Base-by-base conservation (phyloP, 768 basidiomycete genomes). In the Dioszegia hungarica region DNA sequence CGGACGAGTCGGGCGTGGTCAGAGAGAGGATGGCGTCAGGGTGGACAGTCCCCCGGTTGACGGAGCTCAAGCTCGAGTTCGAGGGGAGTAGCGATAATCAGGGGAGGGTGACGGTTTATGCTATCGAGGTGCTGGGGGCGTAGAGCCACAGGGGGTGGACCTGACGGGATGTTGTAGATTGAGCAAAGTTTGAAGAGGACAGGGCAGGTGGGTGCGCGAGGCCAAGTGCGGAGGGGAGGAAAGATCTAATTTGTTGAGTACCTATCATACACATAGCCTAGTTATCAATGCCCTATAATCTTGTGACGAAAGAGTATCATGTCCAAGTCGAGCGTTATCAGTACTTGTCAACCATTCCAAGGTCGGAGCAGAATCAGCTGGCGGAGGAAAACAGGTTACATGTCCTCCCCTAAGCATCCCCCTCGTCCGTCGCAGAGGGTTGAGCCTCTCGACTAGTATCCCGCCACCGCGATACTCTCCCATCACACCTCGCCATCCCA, bases 21-120 rank as follows among this genome's bases (percentile, higher is more conserved):
- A 53, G 52, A 12, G 41, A 43, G 6, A 14, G 49, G 9, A n/a
- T 51, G 20, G 12, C 15, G 49, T 1, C 12, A 11, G 49, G 43
- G 11, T 41, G 38, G 56, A 29, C 2, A 8, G 47, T 38, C n/a
- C 60, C 65, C 10, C 28, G 52, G 34, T 24, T 75, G n/a, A 65
- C 61, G 4, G 70, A 75, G 52, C 24, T 75, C 55, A 74, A 71
- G 58, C 44, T 74, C 14, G 72, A 71, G 37, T 75, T 75, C 44
- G 74, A 75, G 55, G 63, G 62, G 56, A 66, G 59, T n/a, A 68
- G 68, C 40, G 74, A 75, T 64, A 63, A 70, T 19, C 67, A 69
- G 57, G 74, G 72, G 14, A 39, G 74, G 39, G 61, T 74, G 10
- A 68, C 66, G 12, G 39, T 75, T 1, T 75, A 75, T 56, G 56